Evolutionary conservation across 2,329 filamentous ascomycete genomes (phyloP).

Genomic region (Phaeoacremonium minimum): DNA sequence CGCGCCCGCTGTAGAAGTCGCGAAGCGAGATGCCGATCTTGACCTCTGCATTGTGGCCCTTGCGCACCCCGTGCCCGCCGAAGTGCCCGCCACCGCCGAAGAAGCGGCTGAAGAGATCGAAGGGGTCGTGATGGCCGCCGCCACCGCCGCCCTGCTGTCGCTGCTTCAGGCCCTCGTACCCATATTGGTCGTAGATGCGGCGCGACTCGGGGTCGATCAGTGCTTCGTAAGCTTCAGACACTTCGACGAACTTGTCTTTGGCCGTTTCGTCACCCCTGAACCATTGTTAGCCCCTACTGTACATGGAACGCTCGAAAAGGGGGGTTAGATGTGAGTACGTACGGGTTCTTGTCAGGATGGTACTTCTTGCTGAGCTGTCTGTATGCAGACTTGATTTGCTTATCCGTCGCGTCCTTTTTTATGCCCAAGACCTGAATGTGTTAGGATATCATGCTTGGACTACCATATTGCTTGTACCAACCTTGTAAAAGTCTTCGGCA

Average conservation of each 20-base stretch:
- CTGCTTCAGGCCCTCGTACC: constrained; percentile 85
- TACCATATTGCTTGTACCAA: no score
- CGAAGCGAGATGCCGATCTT: constrained; percentile 72
- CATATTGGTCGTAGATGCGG: constrained; percentile 89
- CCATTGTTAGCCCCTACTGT: no score
- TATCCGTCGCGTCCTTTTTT: constrained; percentile 72
- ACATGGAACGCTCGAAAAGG: no score
- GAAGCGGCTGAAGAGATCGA: constrained; percentile 94
- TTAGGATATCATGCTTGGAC: no score
- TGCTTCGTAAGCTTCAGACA: constrained; percentile 93
- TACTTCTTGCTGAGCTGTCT: constrained; percentile 89
- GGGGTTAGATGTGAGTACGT: constrained; percentile 41
- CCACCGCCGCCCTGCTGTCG: constrained; percentile 68
- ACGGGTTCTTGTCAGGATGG: constrained; percentile 98
- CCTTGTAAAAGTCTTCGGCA: constrained; percentile 74
- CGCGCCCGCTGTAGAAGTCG: constrained; percentile 89
- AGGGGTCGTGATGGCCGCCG: constrained; percentile 72
- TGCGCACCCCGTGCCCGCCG: constrained; percentile 65
- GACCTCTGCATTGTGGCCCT: constrained; percentile 86
- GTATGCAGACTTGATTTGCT: constrained; percentile 92
- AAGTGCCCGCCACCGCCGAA: constrained; percentile 90
- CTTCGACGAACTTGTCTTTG: constrained; percentile 86
- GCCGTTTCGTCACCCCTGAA: constrained; percentile 71
- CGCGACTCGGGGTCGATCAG: constrained; percentile 76
- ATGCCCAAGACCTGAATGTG: constrained; percentile 67